Evolutionary conservation across 169 alveolate species (phyloP), one percentile per base, ranked within the genome.

Genomic region (Cardiosporidium cionae): DNA sequence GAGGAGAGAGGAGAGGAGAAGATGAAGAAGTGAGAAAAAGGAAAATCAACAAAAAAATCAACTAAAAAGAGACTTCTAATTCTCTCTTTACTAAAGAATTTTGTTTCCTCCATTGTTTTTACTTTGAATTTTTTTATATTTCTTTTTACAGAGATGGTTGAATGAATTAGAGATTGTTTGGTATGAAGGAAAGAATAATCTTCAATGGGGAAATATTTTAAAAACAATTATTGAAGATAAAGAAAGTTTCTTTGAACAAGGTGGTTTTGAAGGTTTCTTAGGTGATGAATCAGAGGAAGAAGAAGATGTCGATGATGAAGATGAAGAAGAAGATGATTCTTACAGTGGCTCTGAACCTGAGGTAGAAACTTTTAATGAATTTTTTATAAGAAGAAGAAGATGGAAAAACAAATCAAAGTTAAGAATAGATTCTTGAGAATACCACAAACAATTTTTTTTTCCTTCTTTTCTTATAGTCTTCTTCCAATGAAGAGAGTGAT

Each of bases 181-280:
- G 91, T 92, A 92, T 71, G 96, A 92, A 66, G 96, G 97, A 34
- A 90, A 91, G 76, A 88, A 89, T 82, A 92, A 91, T 78, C 81
- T 92, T 68, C 93, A 91, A 79, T 92, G 97, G 97, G 82, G 88
- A 28, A 90, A 90, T 74, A 90, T 92, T 23, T 72, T 91, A 62
- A 89, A 88, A 72, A 87, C 93, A 2, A 90, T 91, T 5, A 52
- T 63, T 9, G 77, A 79, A 22, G 76, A 72, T 23, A 52, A 54
- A 29, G 63, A 70, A 25, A 77, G 76, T 31, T 76, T 76, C 72
- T 68, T 76, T 6, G 76, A 76, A 23, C 74, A 52, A 25, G 82
- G 82, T 3, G 82, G 78, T n/a, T 76, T 76, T 53, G 76, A 68
- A 27, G 62, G 33, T 65, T 76, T 76, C 72, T 37, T 76, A 6